Conservation (phyloP, 805 yeast species). For the Zygosaccharomyces pseudorouxii region DNA sequence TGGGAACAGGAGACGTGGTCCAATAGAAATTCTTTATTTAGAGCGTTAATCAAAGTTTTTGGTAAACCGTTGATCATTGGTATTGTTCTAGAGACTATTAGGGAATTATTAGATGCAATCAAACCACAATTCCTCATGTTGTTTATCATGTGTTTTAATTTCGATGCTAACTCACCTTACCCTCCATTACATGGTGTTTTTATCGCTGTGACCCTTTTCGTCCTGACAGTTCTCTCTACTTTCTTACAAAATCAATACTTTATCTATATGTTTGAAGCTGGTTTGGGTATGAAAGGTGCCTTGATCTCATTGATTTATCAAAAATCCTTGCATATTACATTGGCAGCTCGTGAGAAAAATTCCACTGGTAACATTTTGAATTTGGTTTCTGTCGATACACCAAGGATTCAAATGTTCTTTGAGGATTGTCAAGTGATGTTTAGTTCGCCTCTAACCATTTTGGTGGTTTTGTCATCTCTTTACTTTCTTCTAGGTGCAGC, state of each 20-base stretch:
- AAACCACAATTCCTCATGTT: constrained; percentile 56
- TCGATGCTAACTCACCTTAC: constrained; percentile 27
- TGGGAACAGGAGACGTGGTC: constrained; percentile 38
- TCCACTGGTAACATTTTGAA: constrained; percentile 79
- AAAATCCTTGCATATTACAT: constrained; percentile 65
- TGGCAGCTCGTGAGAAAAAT: constrained; percentile 53
- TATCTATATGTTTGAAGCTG: constrained; percentile 52
- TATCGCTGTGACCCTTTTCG: constrained; percentile 61
- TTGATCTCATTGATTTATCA: constrained; percentile 63
- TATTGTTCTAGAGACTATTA: constrained; percentile 36
- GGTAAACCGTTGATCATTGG: constrained; percentile 37
- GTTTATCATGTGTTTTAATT: constrained; percentile 45
- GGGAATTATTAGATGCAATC: constrained; percentile 39
- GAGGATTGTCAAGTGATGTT: constrained; percentile 50
- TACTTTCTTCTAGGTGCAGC: constrained; percentile 55
- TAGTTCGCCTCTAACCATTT: constrained; percentile 55
- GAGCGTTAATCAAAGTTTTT: constrained; percentile 38
- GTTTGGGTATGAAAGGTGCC: constrained; percentile 60
- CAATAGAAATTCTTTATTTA: constrained; percentile 31
- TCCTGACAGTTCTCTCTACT: constrained; percentile 56
- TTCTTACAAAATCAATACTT: constrained; percentile 65
- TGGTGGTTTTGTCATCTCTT: constrained; percentile 50
- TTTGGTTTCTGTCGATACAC: constrained; percentile 71
- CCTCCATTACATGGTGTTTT: constrained; percentile 57
- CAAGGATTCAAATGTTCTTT: constrained; percentile 56